Evolutionary conservation across 176 grass and related monocot genomes (phyloP), one percentile per base, ranked within the genome.

Genomic region (Metroxylon sagu): DNA sequence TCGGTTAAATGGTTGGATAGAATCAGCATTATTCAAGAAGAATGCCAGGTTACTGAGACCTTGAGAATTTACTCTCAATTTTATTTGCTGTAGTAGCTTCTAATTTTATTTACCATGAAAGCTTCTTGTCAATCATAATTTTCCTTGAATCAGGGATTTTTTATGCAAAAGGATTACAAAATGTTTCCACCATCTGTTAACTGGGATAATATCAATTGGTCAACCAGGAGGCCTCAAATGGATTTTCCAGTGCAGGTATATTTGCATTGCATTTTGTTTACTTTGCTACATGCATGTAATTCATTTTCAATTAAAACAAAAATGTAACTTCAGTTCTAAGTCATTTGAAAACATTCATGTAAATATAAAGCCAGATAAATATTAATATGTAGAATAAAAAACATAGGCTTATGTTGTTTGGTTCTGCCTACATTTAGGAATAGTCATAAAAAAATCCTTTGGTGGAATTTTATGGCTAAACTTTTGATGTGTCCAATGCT

Each of bases 151-250:
- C 28, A 83, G 80, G 80, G 80, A 14, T 83, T 77, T 62, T 83
- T 83, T 52, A 83, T 83, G 80, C 73, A 75, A 52, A 83, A 83
- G 59, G 80, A 83, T 57, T 83, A 83, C 62, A 83, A 83, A 61
- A 83, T 77, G 80, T 83, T 83, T 52, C 68, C 80, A 31, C 80
- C 80, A 59, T 72, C 80, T 57, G 68, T 83, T 19, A 57, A 77
- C 64, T 83, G 80, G 80, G 80, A 83, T 68, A 83, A 83, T 73
- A 83, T 83, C 54, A 30, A 71, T 54, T 83, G 80, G 80, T 77
- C 61, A 19, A 68, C 80, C 57, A 53, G 74, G 49, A 83, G 73
- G 68, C 67, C 74, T 0, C 80, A 83, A 29, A 77, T 83, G 80
- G 73, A 83, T 59, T 83, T 83, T 68, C 80, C 80, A 62, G 74